Conservation (phyloP, 1,139 yeast species). For the Scheffersomyces stambukii region DNA sequence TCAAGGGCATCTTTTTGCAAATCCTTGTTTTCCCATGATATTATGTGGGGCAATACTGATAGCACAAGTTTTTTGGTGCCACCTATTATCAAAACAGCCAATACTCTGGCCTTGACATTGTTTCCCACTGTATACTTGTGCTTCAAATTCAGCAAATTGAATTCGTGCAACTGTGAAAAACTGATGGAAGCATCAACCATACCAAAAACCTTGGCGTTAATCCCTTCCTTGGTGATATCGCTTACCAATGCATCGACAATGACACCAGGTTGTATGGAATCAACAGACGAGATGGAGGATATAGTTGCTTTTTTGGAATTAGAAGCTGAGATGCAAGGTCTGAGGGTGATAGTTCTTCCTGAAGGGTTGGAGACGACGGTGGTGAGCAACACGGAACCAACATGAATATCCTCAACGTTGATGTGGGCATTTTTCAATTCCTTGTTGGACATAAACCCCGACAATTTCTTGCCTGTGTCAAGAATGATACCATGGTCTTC, state of each 20-base stretch:
- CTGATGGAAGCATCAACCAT: conserved; percentile 69
- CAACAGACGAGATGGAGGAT: conserved; percentile 61
- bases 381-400: conserved; percentile 50
- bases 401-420: conserved; percentile 15
- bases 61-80: conserved; percentile 60
- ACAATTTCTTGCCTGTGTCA: conserved; percentile 57
- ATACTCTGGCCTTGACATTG: conserved; percentile 63
- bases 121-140: conserved; percentile 66
- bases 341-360: conserved; percentile 63
- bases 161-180: conserved; percentile 58
- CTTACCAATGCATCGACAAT: conserved; percentile 71
- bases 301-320: conserved; percentile 42
- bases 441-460: conserved; percentile 77
- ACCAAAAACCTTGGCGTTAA: conserved; percentile 67
- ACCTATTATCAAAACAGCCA: conserved; percentile 53
- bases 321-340: conserved; percentile 26
- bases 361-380: conserved; percentile 40
- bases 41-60: conserved; percentile 58
- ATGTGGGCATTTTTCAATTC: conserved; percentile 36
- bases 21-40: conserved; percentile 19
- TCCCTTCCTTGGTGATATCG: conserved; percentile 57
- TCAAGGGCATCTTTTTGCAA: conserved; percentile 30
- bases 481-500: conserved; percentile 91
- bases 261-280: conserved; percentile 81
- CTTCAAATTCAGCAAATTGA: conserved; percentile 45